A percentile compares a stretch with the other conserved stretches of the same genome.
Evolutionary conservation across 768 basidiomycete species (phyloP).

Genomic region (Suillus discolor): DNA sequence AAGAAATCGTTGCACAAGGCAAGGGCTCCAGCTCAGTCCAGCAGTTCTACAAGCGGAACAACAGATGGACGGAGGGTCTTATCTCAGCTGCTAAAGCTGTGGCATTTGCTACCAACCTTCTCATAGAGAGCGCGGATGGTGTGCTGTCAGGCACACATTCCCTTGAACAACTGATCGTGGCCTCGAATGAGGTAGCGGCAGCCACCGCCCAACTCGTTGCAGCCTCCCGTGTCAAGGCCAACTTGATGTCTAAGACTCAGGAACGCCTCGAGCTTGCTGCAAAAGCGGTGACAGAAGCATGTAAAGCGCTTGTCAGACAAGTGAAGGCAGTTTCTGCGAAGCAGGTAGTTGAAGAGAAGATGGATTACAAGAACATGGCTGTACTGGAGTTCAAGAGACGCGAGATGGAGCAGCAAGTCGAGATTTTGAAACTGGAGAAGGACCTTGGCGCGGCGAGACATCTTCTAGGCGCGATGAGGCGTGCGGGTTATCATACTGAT

Average conservation of each 20-base stretch:
- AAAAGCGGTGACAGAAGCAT: conserved; percentile 97
- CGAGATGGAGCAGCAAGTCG: conserved; percentile 99
- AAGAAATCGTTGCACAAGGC: conserved; percentile 97
- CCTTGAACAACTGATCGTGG: conserved; percentile 97
- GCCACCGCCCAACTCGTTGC: conserved; percentile 98
- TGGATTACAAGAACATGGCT: conserved; percentile 88
- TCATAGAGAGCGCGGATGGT: conserved; percentile 98
- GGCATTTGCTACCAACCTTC: conserved; percentile 91
- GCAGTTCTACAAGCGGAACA: conserved; percentile 99
- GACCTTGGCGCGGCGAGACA: conserved; percentile 88
- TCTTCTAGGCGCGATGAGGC: conserved; percentile 80
- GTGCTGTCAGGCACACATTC: conserved; percentile 96
- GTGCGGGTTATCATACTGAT: conserved; percentile 88
- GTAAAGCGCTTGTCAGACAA: conserved; percentile 93
- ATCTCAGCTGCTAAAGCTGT: conserved; percentile 98
- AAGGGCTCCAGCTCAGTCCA: conserved; percentile 89
- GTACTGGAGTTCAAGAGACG: conserved; percentile 93
- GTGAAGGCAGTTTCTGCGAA: conserved; percentile 93
- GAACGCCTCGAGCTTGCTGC: conserved; percentile 94
- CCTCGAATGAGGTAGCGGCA: conserved; percentile 98
- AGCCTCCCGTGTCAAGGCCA: conserved; percentile 97
- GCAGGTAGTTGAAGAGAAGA: conserved; percentile 78
- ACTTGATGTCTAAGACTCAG: conserved; percentile 98
- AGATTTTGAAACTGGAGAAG: conserved; percentile 95
- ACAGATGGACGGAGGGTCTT: conserved; percentile 99